Conservation (phyloP, 108 stramenopile species). For the Nannochloropsis gaditana region DNA sequence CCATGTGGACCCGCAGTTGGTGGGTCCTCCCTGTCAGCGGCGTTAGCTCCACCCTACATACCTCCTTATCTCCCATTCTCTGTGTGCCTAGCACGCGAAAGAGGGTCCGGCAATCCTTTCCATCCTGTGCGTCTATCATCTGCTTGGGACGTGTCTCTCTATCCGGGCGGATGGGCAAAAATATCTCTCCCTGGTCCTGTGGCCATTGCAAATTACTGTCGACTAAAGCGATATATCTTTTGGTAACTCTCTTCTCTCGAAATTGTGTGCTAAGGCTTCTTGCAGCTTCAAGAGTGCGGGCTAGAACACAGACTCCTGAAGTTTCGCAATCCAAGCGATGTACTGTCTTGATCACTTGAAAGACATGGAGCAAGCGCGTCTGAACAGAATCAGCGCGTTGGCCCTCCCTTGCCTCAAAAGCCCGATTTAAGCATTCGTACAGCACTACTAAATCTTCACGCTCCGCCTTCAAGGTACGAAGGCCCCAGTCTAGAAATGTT, state of each 20-base stretch:
- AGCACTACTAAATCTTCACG: background rate
- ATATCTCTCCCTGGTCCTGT: background rate
- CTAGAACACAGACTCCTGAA: background rate
- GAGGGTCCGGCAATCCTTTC: background rate
- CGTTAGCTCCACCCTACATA: slow-evolving; percentile 21
- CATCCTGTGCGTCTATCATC: background rate
- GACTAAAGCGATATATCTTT: background rate
- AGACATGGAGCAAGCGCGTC: background rate
- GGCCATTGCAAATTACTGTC: background rate
- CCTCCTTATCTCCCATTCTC: background rate
- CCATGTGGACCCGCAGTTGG: slow-evolving; percentile 71
- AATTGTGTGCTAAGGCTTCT: slow-evolving; percentile 7
- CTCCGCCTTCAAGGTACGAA: background rate
- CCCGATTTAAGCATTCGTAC: background rate
- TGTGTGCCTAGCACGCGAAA: background rate
- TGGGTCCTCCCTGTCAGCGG: slow-evolving; percentile 50
- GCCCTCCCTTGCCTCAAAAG: background rate
- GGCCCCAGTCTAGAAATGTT: background rate
- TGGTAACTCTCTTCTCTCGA: background rate
- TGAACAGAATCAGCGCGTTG: background rate
- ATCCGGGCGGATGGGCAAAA: background rate
- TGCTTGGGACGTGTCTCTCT: background rate
- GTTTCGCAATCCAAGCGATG: slow-evolving; percentile 14
- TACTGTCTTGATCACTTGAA: slow-evolving; percentile 18
- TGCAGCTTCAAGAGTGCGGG: background rate